phyloP scores from a whole-genome alignment of 305 asterid genomes.

The Solanum aculeatissimum region DNA sequence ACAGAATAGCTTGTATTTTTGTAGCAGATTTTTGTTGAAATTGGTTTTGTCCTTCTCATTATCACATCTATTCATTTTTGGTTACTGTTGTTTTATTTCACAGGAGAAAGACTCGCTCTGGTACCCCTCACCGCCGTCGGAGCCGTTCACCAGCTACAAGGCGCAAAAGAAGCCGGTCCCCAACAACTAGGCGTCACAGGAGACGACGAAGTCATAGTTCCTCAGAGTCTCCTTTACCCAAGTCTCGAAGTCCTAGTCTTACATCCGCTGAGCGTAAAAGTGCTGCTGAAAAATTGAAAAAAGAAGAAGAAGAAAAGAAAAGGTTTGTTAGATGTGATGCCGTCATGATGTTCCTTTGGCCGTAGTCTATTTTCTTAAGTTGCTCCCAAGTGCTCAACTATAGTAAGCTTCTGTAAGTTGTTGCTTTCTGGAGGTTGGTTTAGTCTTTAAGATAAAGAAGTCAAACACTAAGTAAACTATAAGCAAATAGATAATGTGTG shows the following conservation, averaged over 20 bases:
- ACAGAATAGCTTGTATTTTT: neutral
- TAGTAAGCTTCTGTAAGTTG: neutral
- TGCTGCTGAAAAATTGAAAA: conserved; percentile 42
- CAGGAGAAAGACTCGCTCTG: conserved; percentile 66
- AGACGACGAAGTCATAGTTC: conserved; percentile 48
- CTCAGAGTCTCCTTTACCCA: conserved; percentile 46
- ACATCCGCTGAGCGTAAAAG: conserved; percentile 34
- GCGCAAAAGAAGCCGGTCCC: conserved; percentile 59
- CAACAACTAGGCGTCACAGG: conserved; percentile 51
- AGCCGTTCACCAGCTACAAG: conserved; percentile 58
- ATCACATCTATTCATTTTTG: neutral
- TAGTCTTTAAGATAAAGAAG: neutral
- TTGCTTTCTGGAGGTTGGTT: neutral
- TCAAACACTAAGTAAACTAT: neutral
- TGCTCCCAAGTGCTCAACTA: neutral
- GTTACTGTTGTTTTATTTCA: neutral
- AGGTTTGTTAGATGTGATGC: conserved; percentile 26
- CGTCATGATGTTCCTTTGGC: neutral
- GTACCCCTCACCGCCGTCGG: conserved; percentile 35
- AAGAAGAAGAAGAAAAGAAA: conserved; percentile 69
- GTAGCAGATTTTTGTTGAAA: neutral
- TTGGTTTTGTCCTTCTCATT: neutral
- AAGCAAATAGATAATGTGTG: neutral
- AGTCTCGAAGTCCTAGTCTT: conserved; percentile 44
- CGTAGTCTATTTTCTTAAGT: neutral